Base-by-base conservation (phyloP, 1,284 basidiomycete genomes). In the Macrocystidia cucumis region DNA sequence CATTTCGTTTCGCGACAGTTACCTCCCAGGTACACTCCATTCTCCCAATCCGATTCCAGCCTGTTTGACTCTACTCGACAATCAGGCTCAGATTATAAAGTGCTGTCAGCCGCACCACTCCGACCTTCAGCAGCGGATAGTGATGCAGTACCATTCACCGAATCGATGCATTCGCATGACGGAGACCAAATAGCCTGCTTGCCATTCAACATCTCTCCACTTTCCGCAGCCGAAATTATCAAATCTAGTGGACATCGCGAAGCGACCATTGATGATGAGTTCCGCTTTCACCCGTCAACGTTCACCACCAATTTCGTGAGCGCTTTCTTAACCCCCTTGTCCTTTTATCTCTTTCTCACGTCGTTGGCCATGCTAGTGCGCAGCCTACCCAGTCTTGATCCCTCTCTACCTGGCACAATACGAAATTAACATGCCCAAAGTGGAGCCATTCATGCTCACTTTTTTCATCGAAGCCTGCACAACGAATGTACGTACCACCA, bases 321-420 rank as follows among this genome's bases (percentile, higher is more conserved):
- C 44, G 30, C 20, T 14, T 22, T 22, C 20, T 14, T 9, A n/a
- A 21, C 9, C 14, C 13, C 35, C 25, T 32, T 22, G 25, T 6
- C 3, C 2, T 29, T 22, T n/a, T 29, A 17, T 11, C 32, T 34
- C 5, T 22, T 29, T 27, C 24, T 30, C n/a, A 35, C 18, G 34
- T 12, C 33, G 35, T 29, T 26, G 17, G 19, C 7, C 27, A 34
- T 3, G 20, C 6, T 29, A 65, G 63, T 44, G 60, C 32, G 60
- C 62, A 9, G 61, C 58, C 11, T 60, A 60, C 27, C 63, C 63
- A 7, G 43, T 65, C 18, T 47, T 65, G 8, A 45, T 65, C 32
- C 63, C 63, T 1, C 38, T 65, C 9, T 65, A 64, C 45, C 50
- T 64, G 7, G 62, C 57, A 5, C 54, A 54, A 42, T 64, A 65